A percentile compares a stretch with the other conserved stretches of the same genome.
Evolutionary conservation across 352 stramenopile genomes (phyloP).

Genomic region (Saprolegnia parasitica): DNA sequence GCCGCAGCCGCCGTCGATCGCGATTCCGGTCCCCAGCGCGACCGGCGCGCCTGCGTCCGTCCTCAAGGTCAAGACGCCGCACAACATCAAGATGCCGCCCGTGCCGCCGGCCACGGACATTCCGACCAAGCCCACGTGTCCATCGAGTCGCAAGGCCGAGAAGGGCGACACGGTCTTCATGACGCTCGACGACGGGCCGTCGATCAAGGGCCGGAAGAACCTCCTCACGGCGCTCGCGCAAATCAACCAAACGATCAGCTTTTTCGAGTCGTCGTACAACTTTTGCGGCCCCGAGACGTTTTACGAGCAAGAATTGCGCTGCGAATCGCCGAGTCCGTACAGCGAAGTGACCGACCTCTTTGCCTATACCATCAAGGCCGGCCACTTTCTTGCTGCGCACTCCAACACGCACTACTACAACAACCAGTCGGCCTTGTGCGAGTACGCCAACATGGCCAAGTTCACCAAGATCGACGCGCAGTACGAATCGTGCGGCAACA

Average conservation of each 20-base stretch:
- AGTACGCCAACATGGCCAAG: constrained; percentile 15
- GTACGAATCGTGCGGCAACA: constrained; percentile 18
- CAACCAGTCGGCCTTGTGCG: not conserved
- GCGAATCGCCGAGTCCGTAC: not conserved
- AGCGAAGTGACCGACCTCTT: not conserved
- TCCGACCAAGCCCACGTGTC: constrained; percentile 8
- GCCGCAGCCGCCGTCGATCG: not conserved
- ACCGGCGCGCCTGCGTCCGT: no score
- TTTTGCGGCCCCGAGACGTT: constrained; percentile 20
- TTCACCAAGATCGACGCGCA: constrained; percentile 9
- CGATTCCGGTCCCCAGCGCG: no score
- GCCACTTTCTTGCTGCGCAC: constrained; percentile 19
- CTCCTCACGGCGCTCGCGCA: constrained; percentile 13
- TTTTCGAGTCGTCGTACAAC: constrained; percentile 24
- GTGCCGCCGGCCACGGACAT: constrained; percentile 5
- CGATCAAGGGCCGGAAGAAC: not conserved
- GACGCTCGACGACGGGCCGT: constrained; percentile 24
- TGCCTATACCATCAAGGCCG: constrained; percentile 20
- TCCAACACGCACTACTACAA: constrained; percentile 23
- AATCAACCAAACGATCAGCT: constrained; percentile 13
- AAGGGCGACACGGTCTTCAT: constrained; percentile 10
- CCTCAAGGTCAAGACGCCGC: not conserved
- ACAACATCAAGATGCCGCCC: constrained; percentile 3
- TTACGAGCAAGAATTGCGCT: not conserved
- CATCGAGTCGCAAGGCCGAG: constrained; percentile 7